Evolutionary conservation across 2,329 filamentous ascomycete genomes (phyloP).

Genomic region (Diplocarpon mali): DNA sequence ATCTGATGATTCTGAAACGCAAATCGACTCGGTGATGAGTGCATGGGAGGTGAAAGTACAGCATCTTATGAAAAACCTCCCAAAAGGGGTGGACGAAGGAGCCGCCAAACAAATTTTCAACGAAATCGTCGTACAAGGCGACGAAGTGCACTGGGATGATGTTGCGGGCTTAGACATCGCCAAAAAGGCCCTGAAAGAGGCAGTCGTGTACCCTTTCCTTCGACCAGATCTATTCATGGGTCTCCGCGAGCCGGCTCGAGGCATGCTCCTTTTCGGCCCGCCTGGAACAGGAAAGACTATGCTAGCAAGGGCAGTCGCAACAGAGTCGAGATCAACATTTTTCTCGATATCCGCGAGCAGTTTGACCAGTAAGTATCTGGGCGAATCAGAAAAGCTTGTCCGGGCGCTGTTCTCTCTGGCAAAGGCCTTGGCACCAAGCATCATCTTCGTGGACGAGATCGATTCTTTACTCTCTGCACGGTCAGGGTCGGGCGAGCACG

Average conservation of each 20-base stretch:
- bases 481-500: constrained; percentile 76
- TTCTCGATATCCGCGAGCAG: constrained; percentile 95
- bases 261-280: constrained; percentile 92
- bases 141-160: constrained; percentile 90
- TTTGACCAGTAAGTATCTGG: constrained; percentile 89
- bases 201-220: constrained; percentile 92
- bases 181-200: constrained; percentile 86
- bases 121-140: constrained; percentile 87
- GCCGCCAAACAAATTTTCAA: constrained; percentile 90
- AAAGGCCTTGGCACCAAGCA: constrained; percentile 78
- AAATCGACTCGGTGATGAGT: constrained; percentile 33
- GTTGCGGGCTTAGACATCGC: constrained; percentile 84
- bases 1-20: constrained; percentile 35
- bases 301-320: constrained; percentile 88
- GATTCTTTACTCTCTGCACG: constrained; percentile 83
- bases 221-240: constrained; percentile 94
- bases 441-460: constrained; percentile 98
- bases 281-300: constrained; percentile 99
- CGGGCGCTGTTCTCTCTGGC: constrained; percentile 85
- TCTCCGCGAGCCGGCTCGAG: constrained; percentile 81
- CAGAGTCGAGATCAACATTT: constrained; percentile 88
- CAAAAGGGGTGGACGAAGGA: constrained; percentile 67
- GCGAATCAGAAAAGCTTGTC: constrained; percentile 93
- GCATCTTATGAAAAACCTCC: constrained; percentile 63
- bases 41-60: constrained; percentile 52